These are phyloP conservation scores for Candida mesenterica DNA, from an alignment of 1,139 yeast genomes.

Conservation along the genomic window DNA sequence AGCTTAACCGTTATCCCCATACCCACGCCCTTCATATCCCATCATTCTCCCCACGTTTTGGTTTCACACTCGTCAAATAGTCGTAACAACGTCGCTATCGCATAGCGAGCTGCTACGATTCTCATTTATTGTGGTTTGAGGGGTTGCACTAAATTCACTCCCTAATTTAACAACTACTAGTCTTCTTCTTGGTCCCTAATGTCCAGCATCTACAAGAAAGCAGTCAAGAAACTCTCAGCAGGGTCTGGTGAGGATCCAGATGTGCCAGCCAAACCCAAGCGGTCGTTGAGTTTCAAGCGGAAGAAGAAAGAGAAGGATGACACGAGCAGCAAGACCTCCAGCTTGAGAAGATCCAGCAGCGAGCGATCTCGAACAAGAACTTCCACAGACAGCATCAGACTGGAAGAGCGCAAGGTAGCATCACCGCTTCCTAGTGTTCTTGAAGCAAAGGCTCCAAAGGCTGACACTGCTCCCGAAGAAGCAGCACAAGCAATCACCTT, in stretches of 20 bases:
- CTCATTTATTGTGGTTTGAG: too few species aligned
- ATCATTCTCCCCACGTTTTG: too few species aligned
- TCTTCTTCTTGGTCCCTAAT: not conserved
- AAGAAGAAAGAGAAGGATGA: slow-evolving; percentile 5
- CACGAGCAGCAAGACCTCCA: not conserved
- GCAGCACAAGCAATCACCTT: not conserved
- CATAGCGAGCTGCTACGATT: too few species aligned
- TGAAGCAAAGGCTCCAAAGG: not conserved
- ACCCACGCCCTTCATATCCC: too few species aligned
- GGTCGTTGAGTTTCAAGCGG: slow-evolving; percentile 13
- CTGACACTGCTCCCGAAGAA: not conserved
- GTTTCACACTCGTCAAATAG: too few species aligned
- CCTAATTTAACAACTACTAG: too few species aligned
- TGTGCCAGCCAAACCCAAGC: slow-evolving; percentile 9
- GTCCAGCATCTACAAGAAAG: slow-evolving; percentile 13
- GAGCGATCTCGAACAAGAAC: slow-evolving; percentile 6
- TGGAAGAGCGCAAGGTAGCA: too few species aligned
- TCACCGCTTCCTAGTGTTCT: slow-evolving; percentile 1
- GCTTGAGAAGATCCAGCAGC: not conserved
- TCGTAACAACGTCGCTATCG: too few species aligned
- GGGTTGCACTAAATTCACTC: too few species aligned
- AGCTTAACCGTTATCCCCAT: too few species aligned
- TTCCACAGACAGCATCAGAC: slow-evolving; percentile 3
- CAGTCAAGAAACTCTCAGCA: slow-evolving; percentile 11
- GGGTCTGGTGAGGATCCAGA: slow-evolving; percentile 9